phyloP scores from a whole-genome alignment of 1,284 basidiomycete species.

The Ustilago shanxiensis region DNA sequence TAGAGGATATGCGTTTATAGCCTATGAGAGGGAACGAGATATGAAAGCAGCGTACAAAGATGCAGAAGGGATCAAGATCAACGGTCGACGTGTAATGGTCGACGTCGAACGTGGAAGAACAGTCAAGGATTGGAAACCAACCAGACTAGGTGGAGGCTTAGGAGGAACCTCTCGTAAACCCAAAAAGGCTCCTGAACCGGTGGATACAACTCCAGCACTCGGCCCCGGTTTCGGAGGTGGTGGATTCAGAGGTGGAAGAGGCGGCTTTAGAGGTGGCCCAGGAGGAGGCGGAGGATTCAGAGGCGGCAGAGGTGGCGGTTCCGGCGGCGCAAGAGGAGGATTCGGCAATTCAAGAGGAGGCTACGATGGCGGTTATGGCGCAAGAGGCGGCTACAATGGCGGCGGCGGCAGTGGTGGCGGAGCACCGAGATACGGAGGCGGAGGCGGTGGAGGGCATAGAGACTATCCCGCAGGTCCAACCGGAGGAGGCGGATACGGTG shows the following conservation, averaged over 20 bases:
- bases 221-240: no score
- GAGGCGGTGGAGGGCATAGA: constrained; percentile 6
- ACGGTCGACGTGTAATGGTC: constrained; percentile 93
- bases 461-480: constrained; percentile 18
- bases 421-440: constrained; percentile 13
- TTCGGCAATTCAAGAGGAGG: constrained; percentile 7
- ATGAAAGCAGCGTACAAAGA: constrained; percentile 99
- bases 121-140: constrained; percentile 98
- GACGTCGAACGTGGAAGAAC: constrained; percentile 98
- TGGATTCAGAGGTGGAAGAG: constrained; percentile 30
- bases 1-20: constrained; percentile 94
- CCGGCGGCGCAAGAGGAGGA: constrained; percentile 57
- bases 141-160: constrained; percentile 91
- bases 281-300: constrained; percentile 70
- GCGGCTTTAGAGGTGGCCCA: constrained; percentile 40
- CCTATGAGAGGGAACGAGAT: constrained; percentile 96
- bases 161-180: constrained; percentile 80
- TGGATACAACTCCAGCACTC: constrained; percentile 2
- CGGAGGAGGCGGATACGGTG: not conserved
- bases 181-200: constrained; percentile 47
- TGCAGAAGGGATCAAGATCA: constrained; percentile 95
- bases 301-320: constrained; percentile 57
- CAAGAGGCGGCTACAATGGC: constrained; percentile 18
- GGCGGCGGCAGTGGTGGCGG: constrained; percentile 2
- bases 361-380: constrained; percentile 3